phyloP scores from a whole-genome alignment of 345 rosid species.

The Bretschneidera sinensis region DNA sequence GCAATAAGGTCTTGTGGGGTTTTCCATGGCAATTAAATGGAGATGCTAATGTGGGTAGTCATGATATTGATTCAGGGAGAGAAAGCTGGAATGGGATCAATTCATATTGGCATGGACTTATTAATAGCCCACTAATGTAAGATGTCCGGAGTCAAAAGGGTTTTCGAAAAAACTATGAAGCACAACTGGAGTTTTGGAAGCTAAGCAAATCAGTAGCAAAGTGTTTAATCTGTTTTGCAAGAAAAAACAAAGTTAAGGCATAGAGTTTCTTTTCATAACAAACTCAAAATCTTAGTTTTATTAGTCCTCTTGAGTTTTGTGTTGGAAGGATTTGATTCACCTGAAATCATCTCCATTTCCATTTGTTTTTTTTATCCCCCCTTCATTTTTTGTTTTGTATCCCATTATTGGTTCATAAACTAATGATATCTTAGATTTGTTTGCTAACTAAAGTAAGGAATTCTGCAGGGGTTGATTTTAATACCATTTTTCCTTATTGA shows the following conservation, averaged over 20 bases:
- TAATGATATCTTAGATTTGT: constrained; percentile 27
- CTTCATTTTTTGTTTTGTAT: neutral
- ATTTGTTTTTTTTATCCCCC: too few relatives aligned
- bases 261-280: constrained; percentile 15
- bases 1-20: constrained; percentile 47
- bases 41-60: constrained; percentile 27
- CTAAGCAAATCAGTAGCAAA: too few relatives aligned
- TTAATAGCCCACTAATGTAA: constrained; percentile 52
- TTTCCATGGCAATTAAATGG: constrained; percentile 78
- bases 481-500: constrained; percentile 3
- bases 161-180: too few relatives aligned
- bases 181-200: too few relatives aligned
- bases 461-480: constrained; percentile 14
- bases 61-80: constrained; percentile 39
- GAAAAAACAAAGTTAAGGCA: too few relatives aligned
- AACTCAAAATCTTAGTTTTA: neutral
- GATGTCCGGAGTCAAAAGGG: constrained; percentile 20
- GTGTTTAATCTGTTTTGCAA: constrained; percentile 8
- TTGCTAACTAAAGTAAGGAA: constrained; percentile 27
- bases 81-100: constrained; percentile 49
- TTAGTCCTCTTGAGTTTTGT: neutral
- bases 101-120: constrained; percentile 53
- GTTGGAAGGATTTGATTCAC: neutral
- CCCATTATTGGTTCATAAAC: neutral
- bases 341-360: neutral